Conservation (phyloP, 2,329 filamentous ascomycete genomes). For the Aspergillus sp. region DNA sequence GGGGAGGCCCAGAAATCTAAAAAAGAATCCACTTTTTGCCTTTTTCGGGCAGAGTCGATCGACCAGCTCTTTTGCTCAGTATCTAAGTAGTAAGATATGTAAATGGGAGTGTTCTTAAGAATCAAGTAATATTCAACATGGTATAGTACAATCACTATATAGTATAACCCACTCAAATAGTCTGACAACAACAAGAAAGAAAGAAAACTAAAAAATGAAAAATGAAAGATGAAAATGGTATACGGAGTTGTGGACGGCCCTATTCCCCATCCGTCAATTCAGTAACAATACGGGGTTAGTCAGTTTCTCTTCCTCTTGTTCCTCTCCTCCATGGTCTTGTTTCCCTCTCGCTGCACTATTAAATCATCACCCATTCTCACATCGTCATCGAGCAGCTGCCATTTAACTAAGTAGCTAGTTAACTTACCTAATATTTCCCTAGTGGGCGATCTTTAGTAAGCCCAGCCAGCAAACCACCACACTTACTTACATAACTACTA, state of each 20-base stretch:
- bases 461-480: not conserved
- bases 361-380: not conserved
- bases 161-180: too few species aligned
- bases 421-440: not conserved
- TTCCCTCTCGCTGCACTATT: not conserved
- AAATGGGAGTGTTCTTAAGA: too few species aligned
- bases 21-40: too few species aligned
- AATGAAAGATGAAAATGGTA: too few species aligned
- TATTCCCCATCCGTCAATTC: too few species aligned
- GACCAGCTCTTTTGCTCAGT: not conserved
- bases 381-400: slow-evolving; percentile 1
- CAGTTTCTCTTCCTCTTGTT: not conserved
- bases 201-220: too few species aligned
- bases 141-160: too few species aligned
- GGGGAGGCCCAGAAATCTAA: slow-evolving; percentile 1
- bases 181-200: too few species aligned
- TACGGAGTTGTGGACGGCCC: too few species aligned
- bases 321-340: not conserved
- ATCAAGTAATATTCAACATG: too few species aligned
- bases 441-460: not conserved
- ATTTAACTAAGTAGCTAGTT: not conserved
- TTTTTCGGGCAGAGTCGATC: not conserved
- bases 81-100: too few species aligned
- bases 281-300: not conserved
- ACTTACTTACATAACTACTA: too few species aligned